These are phyloP conservation scores for Xylaria sp. DNA, from an alignment of 2,329 filamentous ascomycete genomes.

Conservation along the genomic window DNA sequence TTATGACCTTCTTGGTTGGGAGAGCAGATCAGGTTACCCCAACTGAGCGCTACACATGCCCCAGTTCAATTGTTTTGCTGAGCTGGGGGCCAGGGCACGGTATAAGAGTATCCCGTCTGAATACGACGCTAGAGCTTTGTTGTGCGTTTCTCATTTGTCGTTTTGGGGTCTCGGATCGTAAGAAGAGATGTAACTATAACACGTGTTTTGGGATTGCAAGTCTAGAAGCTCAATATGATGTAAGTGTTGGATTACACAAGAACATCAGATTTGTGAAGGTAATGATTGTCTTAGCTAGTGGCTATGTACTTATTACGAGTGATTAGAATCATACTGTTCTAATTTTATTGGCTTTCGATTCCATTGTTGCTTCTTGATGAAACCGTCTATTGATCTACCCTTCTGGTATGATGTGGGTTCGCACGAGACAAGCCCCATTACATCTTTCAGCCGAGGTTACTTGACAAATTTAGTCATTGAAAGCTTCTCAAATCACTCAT, in stretches of 20 bases:
- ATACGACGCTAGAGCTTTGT: not conserved
- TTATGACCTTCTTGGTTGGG: conserved; percentile 7
- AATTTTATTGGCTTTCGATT: not conserved
- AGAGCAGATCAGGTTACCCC: conserved; percentile 6
- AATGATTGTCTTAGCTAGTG: not conserved
- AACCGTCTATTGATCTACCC: not conserved
- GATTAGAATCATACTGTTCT: not conserved
- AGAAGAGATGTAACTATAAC: not conserved
- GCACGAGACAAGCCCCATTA: not conserved
- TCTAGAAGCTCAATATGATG: not conserved
- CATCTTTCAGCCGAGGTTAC: not conserved
- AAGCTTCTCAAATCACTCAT: not conserved
- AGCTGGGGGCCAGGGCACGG: not conserved
- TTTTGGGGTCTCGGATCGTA: not conserved
- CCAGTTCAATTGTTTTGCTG: not conserved
- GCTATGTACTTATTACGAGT: not conserved
- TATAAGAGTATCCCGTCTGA: not conserved
- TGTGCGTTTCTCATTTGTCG: not conserved
- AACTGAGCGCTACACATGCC: not conserved
- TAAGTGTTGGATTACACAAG: not conserved
- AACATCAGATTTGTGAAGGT: too few species aligned
- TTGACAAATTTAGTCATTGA: not conserved
- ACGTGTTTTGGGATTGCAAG: not conserved
- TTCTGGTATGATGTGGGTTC: not conserved
- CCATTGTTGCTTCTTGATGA: not conserved